phyloP scores from a whole-genome alignment of 2,329 filamentous ascomycete species.

The Thermothelomyces thermophilus region DNA sequence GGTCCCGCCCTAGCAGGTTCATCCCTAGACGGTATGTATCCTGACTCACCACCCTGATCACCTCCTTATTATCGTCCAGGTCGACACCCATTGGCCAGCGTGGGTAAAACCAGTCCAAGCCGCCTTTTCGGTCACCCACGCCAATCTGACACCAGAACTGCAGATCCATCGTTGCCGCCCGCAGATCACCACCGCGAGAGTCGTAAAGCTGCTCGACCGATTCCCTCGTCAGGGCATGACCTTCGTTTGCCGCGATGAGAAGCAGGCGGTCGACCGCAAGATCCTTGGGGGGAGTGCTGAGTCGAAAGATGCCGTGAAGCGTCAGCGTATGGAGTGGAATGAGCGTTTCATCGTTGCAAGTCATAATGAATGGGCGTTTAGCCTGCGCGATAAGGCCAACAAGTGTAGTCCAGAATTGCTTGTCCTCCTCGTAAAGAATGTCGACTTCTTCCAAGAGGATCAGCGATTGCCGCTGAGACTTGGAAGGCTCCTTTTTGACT shows the following conservation, averaged over 20 bases:
- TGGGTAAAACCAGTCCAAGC: conserved; percentile 82
- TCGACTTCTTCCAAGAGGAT: conserved; percentile 94
- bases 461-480: conserved; percentile 80
- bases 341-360: conserved; percentile 86
- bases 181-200: conserved; percentile 63
- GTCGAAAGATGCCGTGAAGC: conserved; percentile 79
- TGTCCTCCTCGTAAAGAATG: conserved; percentile 89
- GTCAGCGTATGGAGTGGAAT: conserved; percentile 67
- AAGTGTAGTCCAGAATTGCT: conserved; percentile 86
- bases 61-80: conserved; percentile 58
- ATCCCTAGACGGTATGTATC: conserved; percentile 72
- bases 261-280: conserved; percentile 74
- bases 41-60: conserved; percentile 72
- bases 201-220: conserved; percentile 65
- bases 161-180: conserved; percentile 74
- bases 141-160: conserved; percentile 98
- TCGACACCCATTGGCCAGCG: conserved; percentile 69
- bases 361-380: conserved; percentile 88
- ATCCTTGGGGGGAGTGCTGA: conserved; percentile 56
- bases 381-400: conserved; percentile 72
- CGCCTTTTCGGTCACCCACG: conserved; percentile 80
- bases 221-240: conserved; percentile 65
- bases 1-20: conserved; percentile 66
- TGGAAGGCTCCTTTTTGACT: conserved; percentile 32
- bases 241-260: conserved; percentile 78